Evolutionary conservation across 2,329 filamentous ascomycete species (phyloP), one percentile per base, ranked within the genome.

Genomic region (Penicillium concentricum): DNA sequence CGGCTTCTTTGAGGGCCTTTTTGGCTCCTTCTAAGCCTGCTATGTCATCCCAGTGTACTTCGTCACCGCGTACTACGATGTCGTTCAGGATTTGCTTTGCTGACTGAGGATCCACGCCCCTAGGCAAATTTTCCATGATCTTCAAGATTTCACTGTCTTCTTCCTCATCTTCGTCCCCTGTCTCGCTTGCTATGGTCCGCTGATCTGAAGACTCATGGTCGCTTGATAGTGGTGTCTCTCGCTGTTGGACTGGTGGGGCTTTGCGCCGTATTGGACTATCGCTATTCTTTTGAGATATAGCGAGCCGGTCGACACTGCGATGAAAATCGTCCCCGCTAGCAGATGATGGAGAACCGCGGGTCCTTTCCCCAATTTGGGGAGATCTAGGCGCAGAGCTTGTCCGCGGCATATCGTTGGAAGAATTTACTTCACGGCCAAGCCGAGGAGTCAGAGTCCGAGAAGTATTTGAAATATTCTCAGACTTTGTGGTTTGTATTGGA

Each of bases 41-140:
- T 55, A 99, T 89, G 70, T 99, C 94, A 46, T 86, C 84, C 94
- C 94, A 99, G 67, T 90, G 91, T 2, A 99, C 94, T 69, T 96
- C 90, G 66, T 99, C 94, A 7, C 94, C 94, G 61, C 93, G 86
- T 15, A 97, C 88, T 3, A 99, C 89, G 58, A 99, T 95, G 64
- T 99, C 94, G 68, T 97, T 97, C 56, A 97, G 81, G 30, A 99
- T 97, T 60, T 97, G 91, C 68, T 90, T 90, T 0, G 93, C 94
- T 4, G 92, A 90, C 26, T 82, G 79, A 62, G 88, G 84, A 69
- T 99, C 94, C 3, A 97, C 85, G 0, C 92, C 92, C 51, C 87
- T 83, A 0, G 92, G 92, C 1, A 97, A 76, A 55, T 88, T 87
- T 68, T 90, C 91, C 68, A 97, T 78, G 22, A 96, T 79, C 9